Evolutionary conservation across 2,329 filamentous ascomycete species (phyloP), one percentile per base, ranked within the genome.

Genomic region (Nemania sp.): DNA sequence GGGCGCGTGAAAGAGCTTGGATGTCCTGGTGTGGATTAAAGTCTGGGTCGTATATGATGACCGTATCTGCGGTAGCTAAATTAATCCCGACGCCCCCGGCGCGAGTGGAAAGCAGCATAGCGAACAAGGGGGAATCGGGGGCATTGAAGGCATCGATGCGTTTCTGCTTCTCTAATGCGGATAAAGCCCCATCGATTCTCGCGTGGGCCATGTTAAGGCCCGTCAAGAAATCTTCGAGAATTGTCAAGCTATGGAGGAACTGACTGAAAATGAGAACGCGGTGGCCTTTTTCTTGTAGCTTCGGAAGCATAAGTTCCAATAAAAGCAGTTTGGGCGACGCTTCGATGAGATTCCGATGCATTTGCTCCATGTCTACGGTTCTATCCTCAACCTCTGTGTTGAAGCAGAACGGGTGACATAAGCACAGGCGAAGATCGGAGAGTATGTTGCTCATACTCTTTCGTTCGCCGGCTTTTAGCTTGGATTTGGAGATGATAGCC

Each of bases 11-110:
- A 32, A 99, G 82, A 0, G 95, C 95, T 74, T 99, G 95, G 42
- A 99, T 90, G 71, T 99, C 96, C 75, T 99, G 95, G 72, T 99
- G 95, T 0, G 95, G 95, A 64, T 99, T 99, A 80, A 96, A 98
- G 72, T 99, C 95, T 0, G 92, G 92, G 69, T 99, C 93, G 67
- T 98, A 87, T 66, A 99, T 97, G 66, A 99, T 97, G 63, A 99
- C 96, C 0, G 95, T 99, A 72, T 99, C 95, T 2, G 95, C 95
- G 7, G 93, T 97, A 0, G 95, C 95, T 57, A 99, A 82, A 72
- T 99, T 99, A 79, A 99, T 99, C 15, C 95, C 96, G 0, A 99
- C 94, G 70, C 96, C 95, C 55, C 95, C 95, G 17, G 96, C 93
- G 65, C 95, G 88, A 3, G 96, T 99, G 0, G 94, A 98, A 0